These are phyloP conservation scores for Houttuynia cordata DNA, from an alignment of 164 flowering plant genomes.

Conservation along the genomic window DNA sequence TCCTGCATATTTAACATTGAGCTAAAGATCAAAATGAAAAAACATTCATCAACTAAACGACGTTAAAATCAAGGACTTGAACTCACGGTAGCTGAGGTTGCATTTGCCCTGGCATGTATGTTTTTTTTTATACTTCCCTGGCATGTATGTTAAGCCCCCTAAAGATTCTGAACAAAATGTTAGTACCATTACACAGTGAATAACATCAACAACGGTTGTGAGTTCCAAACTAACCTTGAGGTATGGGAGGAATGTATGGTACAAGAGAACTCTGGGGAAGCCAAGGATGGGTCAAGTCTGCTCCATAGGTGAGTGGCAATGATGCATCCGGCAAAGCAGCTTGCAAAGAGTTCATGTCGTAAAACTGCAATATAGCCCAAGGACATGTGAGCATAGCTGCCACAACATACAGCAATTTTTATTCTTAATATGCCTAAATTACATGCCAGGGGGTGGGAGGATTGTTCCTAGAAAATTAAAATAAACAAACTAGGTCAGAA, in stretches of 20 bases:
- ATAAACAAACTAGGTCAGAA: background rate
- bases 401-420: background rate
- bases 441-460: background rate
- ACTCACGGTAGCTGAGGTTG: conserved; percentile 64
- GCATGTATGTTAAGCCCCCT: conserved; percentile 55
- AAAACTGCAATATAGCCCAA: conserved; percentile 32
- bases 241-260: conserved; percentile 32
- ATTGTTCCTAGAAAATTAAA: background rate
- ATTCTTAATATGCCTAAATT: background rate
- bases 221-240: conserved; percentile 30
- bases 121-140: too few relatives aligned
- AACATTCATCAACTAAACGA: background rate
- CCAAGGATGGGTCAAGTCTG: conserved; percentile 48
- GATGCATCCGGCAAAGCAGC: conserved; percentile 53
- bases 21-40: background rate
- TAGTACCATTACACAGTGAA: background rate
- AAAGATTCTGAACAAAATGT: conserved; percentile 3
- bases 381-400: background rate
- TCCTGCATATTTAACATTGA: conserved; percentile 27
- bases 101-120: conserved; percentile 45
- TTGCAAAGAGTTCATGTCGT: conserved; percentile 72
- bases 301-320: conserved; percentile 30
- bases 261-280: conserved; percentile 41
- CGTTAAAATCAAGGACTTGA: background rate
- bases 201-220: background rate